A percentile compares a stretch with the other conserved stretches of the same genome.
Conservation (phyloP, 176 grass and related monocot species). For the Dendrocalamus sinicus region DNA sequence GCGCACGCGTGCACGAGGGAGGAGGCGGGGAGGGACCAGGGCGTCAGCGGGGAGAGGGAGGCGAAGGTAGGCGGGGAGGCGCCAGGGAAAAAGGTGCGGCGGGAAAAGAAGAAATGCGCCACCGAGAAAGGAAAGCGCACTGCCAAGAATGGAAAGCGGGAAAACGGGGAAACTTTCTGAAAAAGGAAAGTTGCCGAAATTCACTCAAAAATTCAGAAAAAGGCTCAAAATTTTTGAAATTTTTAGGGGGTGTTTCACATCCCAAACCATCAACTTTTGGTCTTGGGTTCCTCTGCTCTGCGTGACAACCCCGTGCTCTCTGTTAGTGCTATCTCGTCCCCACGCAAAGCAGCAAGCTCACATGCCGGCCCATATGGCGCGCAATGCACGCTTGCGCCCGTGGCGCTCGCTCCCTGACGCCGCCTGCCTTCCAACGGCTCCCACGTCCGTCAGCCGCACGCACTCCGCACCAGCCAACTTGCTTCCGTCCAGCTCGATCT, state of each 20-base stretch:
- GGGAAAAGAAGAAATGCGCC: no score
- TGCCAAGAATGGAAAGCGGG: no score
- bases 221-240: no score
- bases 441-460: neutral
- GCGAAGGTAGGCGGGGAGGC: no score
- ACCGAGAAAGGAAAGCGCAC: no score
- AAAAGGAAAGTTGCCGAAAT: no score
- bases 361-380: neutral
- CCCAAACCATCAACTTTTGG: neutral
- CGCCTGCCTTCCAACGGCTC: neutral
- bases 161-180: no score
- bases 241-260: neutral
- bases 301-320: neutral
- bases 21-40: no score
- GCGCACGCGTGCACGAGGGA: fast-evolving
- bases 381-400: neutral
- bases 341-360: neutral
- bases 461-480: neutral
- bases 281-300: neutral
- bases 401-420: neutral
- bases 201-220: no score
- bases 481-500: neutral
- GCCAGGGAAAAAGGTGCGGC: no score
- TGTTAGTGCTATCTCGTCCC: neutral
- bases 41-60: no score